Evolutionary conservation across 2,329 filamentous ascomycete genomes (phyloP).

Genomic region (Talaromyces sp.): DNA sequence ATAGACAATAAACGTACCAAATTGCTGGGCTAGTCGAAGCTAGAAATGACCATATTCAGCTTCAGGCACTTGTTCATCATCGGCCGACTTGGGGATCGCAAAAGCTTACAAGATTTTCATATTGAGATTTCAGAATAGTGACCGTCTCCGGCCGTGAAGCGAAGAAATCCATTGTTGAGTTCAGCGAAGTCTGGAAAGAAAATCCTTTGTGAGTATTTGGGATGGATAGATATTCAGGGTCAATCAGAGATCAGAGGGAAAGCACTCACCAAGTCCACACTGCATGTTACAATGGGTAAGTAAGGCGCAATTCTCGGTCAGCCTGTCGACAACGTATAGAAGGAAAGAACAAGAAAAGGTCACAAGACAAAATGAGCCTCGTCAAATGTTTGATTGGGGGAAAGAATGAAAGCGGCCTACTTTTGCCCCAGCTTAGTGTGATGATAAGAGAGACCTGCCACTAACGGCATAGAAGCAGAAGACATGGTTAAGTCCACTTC

Average conservation of each 20-base stretch:
- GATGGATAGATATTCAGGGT: not conserved
- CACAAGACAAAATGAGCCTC: not conserved
- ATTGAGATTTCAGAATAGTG: slow-evolving; percentile 56
- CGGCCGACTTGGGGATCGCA: slow-evolving; percentile 7
- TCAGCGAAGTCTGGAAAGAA: not conserved
- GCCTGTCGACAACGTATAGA: not conserved
- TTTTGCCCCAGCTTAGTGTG: not conserved
- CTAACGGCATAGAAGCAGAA: not conserved
- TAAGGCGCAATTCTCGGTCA: not conserved
- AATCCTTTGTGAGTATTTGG: not conserved
- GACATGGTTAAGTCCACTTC: not conserved
- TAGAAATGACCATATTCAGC: slow-evolving; percentile 10
- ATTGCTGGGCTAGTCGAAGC: slow-evolving; percentile 25
- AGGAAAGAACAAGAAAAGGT: too few relatives aligned
- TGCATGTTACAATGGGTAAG: not conserved
- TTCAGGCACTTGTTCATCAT: not conserved
- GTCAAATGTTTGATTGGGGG: not conserved
- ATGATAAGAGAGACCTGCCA: not conserved
- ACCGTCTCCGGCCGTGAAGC: slow-evolving; percentile 35
- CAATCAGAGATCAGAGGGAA: not conserved
- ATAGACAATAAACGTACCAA: slow-evolving; percentile 20
- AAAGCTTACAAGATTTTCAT: slow-evolving; percentile 52
- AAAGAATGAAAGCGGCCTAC: not conserved
- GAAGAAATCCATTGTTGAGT: not conserved
- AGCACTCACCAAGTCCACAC: not conserved